A percentile compares a stretch with the other conserved stretches of the same genome.
Conservation (phyloP, 2,329 filamentous ascomycete genomes). For the Whalleya microplaca region DNA sequence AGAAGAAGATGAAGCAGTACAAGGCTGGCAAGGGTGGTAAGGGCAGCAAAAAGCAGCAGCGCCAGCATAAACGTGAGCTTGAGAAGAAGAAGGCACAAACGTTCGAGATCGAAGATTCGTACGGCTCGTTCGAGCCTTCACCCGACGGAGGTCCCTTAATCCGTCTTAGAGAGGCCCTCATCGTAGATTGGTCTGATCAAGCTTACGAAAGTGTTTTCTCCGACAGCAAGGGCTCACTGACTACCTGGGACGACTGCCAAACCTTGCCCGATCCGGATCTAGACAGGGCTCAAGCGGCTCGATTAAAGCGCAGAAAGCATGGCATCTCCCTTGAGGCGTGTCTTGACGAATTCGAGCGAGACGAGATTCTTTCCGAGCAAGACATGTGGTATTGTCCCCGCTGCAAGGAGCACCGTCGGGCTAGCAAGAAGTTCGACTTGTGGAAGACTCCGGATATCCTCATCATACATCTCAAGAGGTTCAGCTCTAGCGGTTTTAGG, state of each 20-base stretch:
- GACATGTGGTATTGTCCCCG: conserved; percentile 98
- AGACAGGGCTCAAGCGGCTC: conserved; percentile 62
- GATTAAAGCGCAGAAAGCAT: conserved; percentile 67
- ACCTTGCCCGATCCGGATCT: conserved; percentile 67
- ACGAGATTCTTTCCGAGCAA: conserved; percentile 90
- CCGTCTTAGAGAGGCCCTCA: conserved; percentile 79
- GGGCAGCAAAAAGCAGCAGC: conserved; percentile 48
- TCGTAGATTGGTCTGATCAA: conserved; percentile 81
- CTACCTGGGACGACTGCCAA: conserved; percentile 59
- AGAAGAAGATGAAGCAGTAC: conserved; percentile 52
- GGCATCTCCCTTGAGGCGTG: conserved; percentile 89
- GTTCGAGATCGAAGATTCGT: conserved; percentile 26
- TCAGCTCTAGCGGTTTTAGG: conserved; percentile 80
- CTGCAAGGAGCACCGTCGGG: conserved; percentile 90
- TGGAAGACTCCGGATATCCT: conserved; percentile 97
- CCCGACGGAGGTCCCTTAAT: conserved; percentile 67
- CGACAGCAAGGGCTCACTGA: conserved; percentile 48
- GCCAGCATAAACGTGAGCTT: conserved; percentile 30
- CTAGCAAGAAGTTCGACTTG: conserved; percentile 94
- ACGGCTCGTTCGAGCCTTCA: conserved; percentile 40
- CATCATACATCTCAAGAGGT: conserved; percentile 93
- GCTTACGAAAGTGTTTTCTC: conserved; percentile 74
- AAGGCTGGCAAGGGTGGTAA: conserved; percentile 49
- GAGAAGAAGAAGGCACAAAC: conserved; percentile 37
- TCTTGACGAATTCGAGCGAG: conserved; percentile 90